Percentiles rank a stretch among this genome's conserved stretches.
Conservation (phyloP, 352 stramenopile species). For the Globisporangium nunn region DNA sequence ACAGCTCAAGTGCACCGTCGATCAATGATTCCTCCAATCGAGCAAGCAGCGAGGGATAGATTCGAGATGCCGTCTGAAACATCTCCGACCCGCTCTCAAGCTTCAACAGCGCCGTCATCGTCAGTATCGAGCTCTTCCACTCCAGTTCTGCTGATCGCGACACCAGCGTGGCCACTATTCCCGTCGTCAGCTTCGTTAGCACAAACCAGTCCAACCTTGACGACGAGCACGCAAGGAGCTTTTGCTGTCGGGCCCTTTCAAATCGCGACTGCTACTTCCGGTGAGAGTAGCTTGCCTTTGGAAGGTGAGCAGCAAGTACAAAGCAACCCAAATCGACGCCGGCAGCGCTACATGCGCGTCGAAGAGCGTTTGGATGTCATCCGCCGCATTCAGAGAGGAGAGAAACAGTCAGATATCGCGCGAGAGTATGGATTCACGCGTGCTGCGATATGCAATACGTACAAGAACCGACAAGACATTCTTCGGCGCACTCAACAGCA, state of each 20-base stretch:
- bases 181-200: background rate
- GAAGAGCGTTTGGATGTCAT: constrained; percentile 10
- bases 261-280: background rate
- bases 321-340: background rate
- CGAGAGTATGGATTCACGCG: constrained; percentile 65
- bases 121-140: background rate
- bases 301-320: background rate
- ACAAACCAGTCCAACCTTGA: background rate
- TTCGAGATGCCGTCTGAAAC: too few species aligned
- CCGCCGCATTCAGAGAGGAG: constrained; percentile 31
- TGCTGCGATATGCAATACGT: constrained; percentile 53
- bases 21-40: background rate
- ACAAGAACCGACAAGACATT: constrained; percentile 48
- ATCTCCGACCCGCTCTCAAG: background rate
- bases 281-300: background rate
- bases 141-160: background rate
- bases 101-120: background rate
- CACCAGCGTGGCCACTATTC: background rate
- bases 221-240: background rate
- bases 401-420: constrained; percentile 54
- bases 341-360: constrained; percentile 8
- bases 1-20: background rate
- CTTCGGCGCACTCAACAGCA: constrained; percentile 21
- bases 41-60: background rate
- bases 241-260: background rate